Evolutionary conservation across 2,329 filamentous ascomycete species (phyloP).

Genomic region (Alternaria panax): DNA sequence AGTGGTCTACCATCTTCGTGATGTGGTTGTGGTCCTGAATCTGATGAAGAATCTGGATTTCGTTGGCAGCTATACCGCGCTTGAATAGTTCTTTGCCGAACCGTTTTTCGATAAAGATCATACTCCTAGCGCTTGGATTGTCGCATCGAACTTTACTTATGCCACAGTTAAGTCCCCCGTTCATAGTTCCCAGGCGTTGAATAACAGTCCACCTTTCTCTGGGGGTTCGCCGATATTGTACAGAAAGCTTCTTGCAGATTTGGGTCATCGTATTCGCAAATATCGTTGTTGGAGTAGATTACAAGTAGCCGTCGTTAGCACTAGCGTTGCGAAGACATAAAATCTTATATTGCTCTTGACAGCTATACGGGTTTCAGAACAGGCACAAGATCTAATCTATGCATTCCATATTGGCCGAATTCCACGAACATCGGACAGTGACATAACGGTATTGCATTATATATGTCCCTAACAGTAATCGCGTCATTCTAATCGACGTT

Average conservation of each 20-base stretch:
- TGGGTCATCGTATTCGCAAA: neutral
- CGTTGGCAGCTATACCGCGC: slow-evolving; percentile 6
- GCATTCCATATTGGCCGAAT: neutral
- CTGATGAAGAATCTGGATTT: slow-evolving; percentile 22
- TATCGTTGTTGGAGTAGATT: neutral
- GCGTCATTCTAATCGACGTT: neutral
- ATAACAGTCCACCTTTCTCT: slow-evolving; percentile 3
- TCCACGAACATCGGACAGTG: neutral
- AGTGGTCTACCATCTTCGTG: slow-evolving; percentile 22
- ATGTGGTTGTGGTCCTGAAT: slow-evolving; percentile 17
- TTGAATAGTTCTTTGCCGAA: slow-evolving; percentile 5
- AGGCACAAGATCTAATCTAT: neutral
- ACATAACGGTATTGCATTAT: neutral
- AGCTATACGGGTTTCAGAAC: neutral
- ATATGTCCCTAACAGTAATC: neutral
- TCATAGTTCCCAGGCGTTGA: slow-evolving; percentile 7
- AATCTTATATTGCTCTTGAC: neutral
- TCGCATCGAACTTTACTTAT: slow-evolving; percentile 7
- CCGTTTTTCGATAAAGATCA: slow-evolving; percentile 26
- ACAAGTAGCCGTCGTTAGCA: neutral
- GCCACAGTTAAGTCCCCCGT: slow-evolving; percentile 17
- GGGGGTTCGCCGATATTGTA: neutral
- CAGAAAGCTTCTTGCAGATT: slow-evolving; percentile 5
- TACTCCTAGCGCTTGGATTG: slow-evolving; percentile 6
- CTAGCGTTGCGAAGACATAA: neutral